These are phyloP conservation scores for Panicum hallii DNA, from an alignment of 202 grass and related monocot species.

Conservation along the genomic window DNA sequence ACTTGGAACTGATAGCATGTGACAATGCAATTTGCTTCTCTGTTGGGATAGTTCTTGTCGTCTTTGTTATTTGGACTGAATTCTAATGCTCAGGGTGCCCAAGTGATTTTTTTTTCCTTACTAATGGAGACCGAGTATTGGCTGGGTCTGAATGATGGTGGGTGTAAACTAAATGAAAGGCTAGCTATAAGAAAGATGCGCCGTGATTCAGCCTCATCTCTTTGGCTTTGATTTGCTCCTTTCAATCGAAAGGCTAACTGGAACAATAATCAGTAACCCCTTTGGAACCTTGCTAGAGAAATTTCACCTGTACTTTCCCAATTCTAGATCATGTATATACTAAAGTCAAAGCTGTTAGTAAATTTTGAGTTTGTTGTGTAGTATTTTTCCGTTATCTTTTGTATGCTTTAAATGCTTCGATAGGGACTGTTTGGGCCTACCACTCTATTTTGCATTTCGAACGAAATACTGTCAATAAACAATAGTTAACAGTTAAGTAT, in stretches of 20 bases:
- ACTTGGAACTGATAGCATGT: background rate
- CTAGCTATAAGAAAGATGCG: background rate
- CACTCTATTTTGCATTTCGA: background rate
- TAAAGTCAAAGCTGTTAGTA: constrained; percentile 14
- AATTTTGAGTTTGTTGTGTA: background rate
- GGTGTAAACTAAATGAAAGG: background rate
- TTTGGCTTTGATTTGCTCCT: background rate
- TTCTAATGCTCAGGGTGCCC: background rate
- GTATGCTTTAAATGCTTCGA: background rate
- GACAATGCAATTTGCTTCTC: background rate
- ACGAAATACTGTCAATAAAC: too few species aligned
- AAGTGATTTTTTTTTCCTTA: background rate
- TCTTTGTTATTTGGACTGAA: background rate
- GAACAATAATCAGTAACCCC: constrained; percentile 41
- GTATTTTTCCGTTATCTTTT: background rate
- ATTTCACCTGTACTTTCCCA: constrained; percentile 1
- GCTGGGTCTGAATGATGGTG: background rate
- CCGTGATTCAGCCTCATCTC: constrained; percentile 33
- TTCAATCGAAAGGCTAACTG: constrained; percentile 29
- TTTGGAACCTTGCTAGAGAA: constrained; percentile 32
- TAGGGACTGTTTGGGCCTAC: background rate
- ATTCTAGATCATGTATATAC: constrained; percentile 28
- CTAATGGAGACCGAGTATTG: background rate
- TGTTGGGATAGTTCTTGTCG: background rate
- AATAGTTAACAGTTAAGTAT: background rate